A percentile compares a stretch with the other conserved stretches of the same genome.
These are phyloP conservation scores for Cafeteria roenbergensis DNA, from an alignment of 108 stramenopile species.

Conservation along the genomic window DNA sequence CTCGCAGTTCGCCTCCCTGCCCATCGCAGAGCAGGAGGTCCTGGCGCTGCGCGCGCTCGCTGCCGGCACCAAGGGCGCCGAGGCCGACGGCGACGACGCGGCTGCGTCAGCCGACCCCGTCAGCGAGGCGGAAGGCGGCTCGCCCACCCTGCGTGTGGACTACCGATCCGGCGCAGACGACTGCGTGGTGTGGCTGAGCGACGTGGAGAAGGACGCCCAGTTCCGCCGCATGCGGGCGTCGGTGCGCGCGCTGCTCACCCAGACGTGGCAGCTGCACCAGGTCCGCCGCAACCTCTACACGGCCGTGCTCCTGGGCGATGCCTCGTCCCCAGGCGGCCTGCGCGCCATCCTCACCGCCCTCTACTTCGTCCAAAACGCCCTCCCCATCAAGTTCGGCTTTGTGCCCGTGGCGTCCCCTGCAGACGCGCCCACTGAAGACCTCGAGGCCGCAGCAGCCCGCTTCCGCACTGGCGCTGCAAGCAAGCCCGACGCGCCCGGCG, in stretches of 20 bases:
- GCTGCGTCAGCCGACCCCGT: background rate
- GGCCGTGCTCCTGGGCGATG: conserved; percentile 27
- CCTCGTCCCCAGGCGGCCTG: conserved; percentile 12
- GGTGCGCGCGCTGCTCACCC: conserved; percentile 26
- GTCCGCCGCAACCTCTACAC: conserved; percentile 37
- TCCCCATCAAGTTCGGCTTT: conserved; percentile 35
- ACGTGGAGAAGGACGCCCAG: conserved; percentile 35
- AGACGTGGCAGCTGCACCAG: conserved; percentile 27
- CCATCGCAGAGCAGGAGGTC: conserved; percentile 12
- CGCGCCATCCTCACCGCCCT: conserved; percentile 11
- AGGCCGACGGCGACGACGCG: background rate
- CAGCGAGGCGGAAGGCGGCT: background rate
- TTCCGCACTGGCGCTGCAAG: background rate
- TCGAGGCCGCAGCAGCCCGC: background rate
- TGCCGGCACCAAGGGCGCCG: background rate
- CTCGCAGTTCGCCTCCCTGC: conserved; percentile 2
- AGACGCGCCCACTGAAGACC: conserved; percentile 10
- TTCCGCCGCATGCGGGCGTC: conserved; percentile 27
- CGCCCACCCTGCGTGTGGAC: conserved; percentile 23
- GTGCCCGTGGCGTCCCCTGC: conserved; percentile 17
- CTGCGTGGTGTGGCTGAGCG: conserved; percentile 37
- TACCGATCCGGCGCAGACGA: conserved; percentile 10
- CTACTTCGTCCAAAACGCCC: conserved; percentile 18
- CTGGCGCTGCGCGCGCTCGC: background rate
- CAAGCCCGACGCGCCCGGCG: background rate